These are phyloP conservation scores for Wallemia mellicola DNA, from an alignment of 1,284 basidiomycete genomes.

Conservation along the genomic window DNA sequence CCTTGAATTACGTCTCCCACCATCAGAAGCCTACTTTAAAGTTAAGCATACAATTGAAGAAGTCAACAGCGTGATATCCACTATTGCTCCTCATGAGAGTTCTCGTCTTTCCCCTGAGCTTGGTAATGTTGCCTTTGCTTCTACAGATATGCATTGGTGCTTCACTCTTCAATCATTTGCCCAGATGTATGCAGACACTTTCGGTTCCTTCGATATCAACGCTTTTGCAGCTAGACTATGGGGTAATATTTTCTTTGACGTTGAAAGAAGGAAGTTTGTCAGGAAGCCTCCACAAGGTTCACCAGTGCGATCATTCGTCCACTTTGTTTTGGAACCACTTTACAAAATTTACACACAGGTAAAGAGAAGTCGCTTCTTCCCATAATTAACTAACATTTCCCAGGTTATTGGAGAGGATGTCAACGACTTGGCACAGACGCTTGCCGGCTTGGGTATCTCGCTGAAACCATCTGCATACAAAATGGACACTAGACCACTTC, in stretches of 20 bases:
- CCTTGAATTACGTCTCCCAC: constrained; percentile 80
- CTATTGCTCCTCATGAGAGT: constrained; percentile 60
- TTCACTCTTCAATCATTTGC: constrained; percentile 87
- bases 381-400: not conserved
- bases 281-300: constrained; percentile 55
- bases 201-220: constrained; percentile 27
- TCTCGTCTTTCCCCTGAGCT: constrained; percentile 68
- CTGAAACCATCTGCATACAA: constrained; percentile 86
- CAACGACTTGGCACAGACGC: constrained; percentile 45
- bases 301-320: constrained; percentile 65
- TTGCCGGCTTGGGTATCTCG: constrained; percentile 49
- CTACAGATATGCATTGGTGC: constrained; percentile 88
- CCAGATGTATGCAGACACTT: constrained; percentile 81
- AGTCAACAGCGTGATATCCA: constrained; percentile 28
- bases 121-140: constrained; percentile 92
- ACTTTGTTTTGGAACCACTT: constrained; percentile 83
- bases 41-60: constrained; percentile 97
- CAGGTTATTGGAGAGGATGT: constrained; percentile 78
- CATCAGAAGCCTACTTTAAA: constrained; percentile 91
- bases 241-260: constrained; percentile 91
- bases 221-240: constrained; percentile 57
- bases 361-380: constrained; percentile 5
- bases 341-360: constrained; percentile 80
- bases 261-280: constrained; percentile 53
- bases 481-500: constrained; percentile 81